Evolutionary conservation across 306 rosid species (phyloP).

Genomic region (Urtica urens): DNA sequence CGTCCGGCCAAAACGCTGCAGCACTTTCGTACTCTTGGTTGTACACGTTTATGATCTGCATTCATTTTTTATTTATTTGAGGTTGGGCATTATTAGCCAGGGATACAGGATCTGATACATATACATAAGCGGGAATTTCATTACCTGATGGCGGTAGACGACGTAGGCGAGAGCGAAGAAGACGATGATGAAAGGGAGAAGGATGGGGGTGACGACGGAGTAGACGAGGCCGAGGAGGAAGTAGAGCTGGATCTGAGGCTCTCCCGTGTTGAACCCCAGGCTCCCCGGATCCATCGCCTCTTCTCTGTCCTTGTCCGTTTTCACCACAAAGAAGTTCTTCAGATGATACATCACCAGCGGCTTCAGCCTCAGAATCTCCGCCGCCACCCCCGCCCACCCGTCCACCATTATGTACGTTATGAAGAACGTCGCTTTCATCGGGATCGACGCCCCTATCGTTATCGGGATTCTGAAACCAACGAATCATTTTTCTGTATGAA

Average conservation of each 20-base stretch:
- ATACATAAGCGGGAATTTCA: too few species aligned
- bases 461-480: conserved; percentile 87
- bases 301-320: conserved; percentile 91
- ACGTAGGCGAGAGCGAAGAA: conserved; percentile 77
- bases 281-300: conserved; percentile 99
- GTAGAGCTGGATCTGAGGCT: conserved; percentile 92
- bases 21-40: conserved; percentile 95
- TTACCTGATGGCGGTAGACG: conserved; percentile 96
- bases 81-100: too few species aligned
- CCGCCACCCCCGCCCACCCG: conserved; percentile 99
- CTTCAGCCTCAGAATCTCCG: conserved; percentile 81
- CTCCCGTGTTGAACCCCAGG: conserved; percentile 83
- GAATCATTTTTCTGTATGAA: too few species aligned
- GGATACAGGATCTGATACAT: too few species aligned
- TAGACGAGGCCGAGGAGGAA: conserved; percentile 95
- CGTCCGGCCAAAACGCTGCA: conserved; percentile 92
- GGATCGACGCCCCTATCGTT: conserved; percentile 90
- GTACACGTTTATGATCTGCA: conserved; percentile 90
- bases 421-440: conserved; percentile 98
- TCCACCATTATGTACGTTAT: conserved; percentile 96
- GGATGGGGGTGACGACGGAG: conserved; percentile 74
- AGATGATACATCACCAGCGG: conserved; percentile 79
- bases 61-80: too few species aligned
- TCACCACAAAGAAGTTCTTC: conserved; percentile 61
- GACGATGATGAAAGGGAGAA: conserved; percentile 81